Percentiles rank a stretch among this genome's conserved stretches.
phyloP scores from a whole-genome alignment of 2,329 filamentous ascomycete genomes.

The Fusarium pininemorale region DNA sequence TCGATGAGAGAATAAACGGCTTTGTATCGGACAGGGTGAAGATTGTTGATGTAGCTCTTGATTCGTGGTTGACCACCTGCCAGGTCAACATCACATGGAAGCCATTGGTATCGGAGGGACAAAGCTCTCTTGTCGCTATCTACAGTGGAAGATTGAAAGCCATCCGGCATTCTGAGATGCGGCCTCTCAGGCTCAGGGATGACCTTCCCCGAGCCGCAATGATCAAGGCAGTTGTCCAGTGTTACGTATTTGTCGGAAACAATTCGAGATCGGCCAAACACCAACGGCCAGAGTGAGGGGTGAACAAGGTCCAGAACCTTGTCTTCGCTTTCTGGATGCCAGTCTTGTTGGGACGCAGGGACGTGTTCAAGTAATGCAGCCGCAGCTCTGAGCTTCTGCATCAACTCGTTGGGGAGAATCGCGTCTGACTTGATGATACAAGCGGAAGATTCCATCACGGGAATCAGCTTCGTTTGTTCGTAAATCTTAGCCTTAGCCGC shows the following conservation, averaged over 20 bases:
- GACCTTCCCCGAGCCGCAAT: background rate
- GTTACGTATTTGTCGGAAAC: slow-evolving; percentile 44
- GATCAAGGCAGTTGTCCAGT: slow-evolving; percentile 4
- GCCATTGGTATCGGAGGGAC: background rate
- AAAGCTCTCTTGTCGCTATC: background rate
- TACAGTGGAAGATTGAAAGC: background rate
- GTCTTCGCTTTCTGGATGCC: slow-evolving; percentile 10
- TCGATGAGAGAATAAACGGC: slow-evolving; percentile 54
- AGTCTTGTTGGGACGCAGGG: background rate
- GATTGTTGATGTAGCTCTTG: slow-evolving; percentile 63
- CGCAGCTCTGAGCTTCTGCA: background rate
- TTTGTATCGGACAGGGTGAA: slow-evolving; percentile 54
- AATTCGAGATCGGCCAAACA: slow-evolving; percentile 44
- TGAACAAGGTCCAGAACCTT: slow-evolving; percentile 18
- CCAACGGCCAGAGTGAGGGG: slow-evolving; percentile 33
- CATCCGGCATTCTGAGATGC: background rate
- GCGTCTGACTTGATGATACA: background rate
- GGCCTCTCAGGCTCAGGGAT: background rate
- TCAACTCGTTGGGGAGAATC: background rate
- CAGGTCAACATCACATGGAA: background rate
- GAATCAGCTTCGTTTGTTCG: background rate
- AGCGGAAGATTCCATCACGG: background rate
- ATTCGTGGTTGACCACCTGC: slow-evolving; percentile 41
- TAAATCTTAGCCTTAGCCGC: background rate
- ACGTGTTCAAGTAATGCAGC: background rate